Percentiles rank a stretch among this genome's conserved stretches.
Evolutionary conservation across 768 basidiomycete species (phyloP).

Genomic region (Amanita pallidorosea): DNA sequence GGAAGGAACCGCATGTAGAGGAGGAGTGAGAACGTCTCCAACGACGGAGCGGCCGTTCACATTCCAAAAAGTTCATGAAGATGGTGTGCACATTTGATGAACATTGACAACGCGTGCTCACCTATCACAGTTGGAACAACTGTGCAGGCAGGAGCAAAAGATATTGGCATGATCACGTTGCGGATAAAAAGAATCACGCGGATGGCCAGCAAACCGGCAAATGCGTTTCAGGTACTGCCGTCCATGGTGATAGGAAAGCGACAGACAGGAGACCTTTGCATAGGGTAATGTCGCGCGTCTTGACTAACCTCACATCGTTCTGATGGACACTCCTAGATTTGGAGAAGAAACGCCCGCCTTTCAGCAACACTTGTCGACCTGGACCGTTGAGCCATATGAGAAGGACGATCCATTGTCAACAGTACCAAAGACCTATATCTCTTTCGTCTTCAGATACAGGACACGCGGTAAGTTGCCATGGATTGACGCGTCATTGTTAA

Average conservation of each 20-base stretch:
- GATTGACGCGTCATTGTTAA: not conserved
- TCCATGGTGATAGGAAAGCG: conserved; percentile 21
- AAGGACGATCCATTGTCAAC: conserved; percentile 15
- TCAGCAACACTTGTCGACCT: conserved; percentile 38
- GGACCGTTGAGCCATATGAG: conserved; percentile 41
- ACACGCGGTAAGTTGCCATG: conserved; percentile 29
- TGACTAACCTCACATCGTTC: not conserved
- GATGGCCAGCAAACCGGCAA: conserved; percentile 26
- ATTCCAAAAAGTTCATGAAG: conserved; percentile 34
- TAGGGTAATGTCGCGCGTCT: conserved; percentile 30
- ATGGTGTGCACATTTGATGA: conserved; percentile 19
- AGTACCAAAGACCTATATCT: conserved; percentile 42
- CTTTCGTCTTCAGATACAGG: conserved; percentile 60
- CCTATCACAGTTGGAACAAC: conserved; percentile 1
- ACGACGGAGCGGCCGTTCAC: conserved; percentile 49
- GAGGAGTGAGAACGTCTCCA: conserved; percentile 39
- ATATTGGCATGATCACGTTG: conserved; percentile 42
- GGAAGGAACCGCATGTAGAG: conserved; percentile 39
- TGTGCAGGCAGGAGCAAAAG: conserved; percentile 15
- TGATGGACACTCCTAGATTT: conserved; percentile 25
- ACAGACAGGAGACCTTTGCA: conserved; percentile 29
- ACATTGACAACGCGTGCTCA: not conserved
- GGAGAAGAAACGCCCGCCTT: conserved; percentile 29
- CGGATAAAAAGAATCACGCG: conserved; percentile 36
- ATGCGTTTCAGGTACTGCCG: conserved; percentile 31